Evolutionary conservation across 257 asterid genomes (phyloP).

Genomic region (Henckelia pumila): DNA sequence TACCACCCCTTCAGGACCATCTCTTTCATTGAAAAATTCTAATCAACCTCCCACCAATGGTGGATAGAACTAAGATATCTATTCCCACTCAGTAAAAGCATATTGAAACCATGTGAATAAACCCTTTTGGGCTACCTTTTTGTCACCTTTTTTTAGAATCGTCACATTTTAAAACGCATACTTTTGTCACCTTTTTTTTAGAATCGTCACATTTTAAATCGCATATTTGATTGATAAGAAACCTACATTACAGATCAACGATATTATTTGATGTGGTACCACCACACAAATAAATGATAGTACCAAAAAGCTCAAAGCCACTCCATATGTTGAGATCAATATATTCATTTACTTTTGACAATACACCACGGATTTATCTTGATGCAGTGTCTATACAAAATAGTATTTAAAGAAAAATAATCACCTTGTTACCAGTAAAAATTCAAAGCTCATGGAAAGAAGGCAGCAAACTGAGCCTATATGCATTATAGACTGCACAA

Average conservation of each 20-base stretch:
- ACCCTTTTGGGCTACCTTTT: slow-evolving; percentile 16
- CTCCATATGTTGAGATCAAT: neutral
- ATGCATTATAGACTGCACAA: neutral
- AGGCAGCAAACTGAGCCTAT: neutral
- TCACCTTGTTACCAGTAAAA: neutral
- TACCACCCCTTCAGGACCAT: slow-evolving; percentile 23
- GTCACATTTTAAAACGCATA: neutral
- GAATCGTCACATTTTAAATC: slow-evolving; percentile 1
- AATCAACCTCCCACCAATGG: slow-evolving; percentile 5
- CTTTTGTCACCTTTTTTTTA: neutral
- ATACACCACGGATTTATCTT: neutral
- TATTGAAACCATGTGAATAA: slow-evolving; percentile 20
- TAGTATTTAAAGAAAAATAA: no score
- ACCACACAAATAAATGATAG: neutral
- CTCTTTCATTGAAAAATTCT: slow-evolving; percentile 11
- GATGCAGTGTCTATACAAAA: neutral
- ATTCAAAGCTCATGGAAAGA: neutral
- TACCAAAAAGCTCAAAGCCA: neutral
- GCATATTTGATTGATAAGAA: neutral
- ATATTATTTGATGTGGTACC: neutral
- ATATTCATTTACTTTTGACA: neutral
- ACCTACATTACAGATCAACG: neutral
- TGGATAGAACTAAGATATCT: slow-evolving; percentile 8
- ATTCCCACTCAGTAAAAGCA: slow-evolving; percentile 22
- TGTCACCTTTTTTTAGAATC: neutral